These are phyloP conservation scores for Paulownia fortunei DNA, from an alignment of 257 asterid species.

Conservation along the genomic window DNA sequence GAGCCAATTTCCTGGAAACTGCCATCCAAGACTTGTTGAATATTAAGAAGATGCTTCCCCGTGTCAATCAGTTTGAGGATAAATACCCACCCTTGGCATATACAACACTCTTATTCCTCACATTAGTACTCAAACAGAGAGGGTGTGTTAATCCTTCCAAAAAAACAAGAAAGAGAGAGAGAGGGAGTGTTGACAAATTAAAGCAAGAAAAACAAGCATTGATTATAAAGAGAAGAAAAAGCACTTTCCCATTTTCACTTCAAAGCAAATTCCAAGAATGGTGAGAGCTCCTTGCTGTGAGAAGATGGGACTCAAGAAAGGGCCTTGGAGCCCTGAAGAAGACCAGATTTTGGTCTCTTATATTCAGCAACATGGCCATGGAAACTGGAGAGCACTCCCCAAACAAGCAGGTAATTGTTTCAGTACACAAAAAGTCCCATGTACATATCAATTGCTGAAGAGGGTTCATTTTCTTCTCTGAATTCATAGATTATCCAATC, in stretches of 20 bases:
- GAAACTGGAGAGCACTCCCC: conserved; percentile 75
- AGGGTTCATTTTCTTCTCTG: not conserved
- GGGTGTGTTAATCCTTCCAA: too few relatives aligned
- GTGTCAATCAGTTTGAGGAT: conserved; percentile 30
- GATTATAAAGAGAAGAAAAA: not conserved
- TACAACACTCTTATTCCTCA: conserved; percentile 27
- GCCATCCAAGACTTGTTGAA: conserved; percentile 29
- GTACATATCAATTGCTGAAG: not conserved
- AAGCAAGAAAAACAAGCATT: not conserved
- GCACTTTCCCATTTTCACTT: not conserved
- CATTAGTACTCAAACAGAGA: not conserved
- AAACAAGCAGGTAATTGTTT: conserved; percentile 55
- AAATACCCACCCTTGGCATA: conserved; percentile 51
- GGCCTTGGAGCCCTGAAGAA: conserved; percentile 75
- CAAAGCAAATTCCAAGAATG: conserved; percentile 47
- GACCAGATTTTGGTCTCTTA: conserved; percentile 58
- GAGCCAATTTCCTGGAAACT: conserved; percentile 54
- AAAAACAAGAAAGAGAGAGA: too few relatives aligned
- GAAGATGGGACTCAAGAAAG: conserved; percentile 66
- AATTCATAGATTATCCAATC: not conserved
- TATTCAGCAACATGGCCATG: conserved; percentile 59
- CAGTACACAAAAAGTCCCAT: not conserved
- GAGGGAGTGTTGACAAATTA: too few relatives aligned
- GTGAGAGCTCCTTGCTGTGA: conserved; percentile 87
- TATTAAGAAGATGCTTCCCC: conserved; percentile 38